Conservation (phyloP, 345 rosid species). For the Rhodomyrtus tomentosa region DNA sequence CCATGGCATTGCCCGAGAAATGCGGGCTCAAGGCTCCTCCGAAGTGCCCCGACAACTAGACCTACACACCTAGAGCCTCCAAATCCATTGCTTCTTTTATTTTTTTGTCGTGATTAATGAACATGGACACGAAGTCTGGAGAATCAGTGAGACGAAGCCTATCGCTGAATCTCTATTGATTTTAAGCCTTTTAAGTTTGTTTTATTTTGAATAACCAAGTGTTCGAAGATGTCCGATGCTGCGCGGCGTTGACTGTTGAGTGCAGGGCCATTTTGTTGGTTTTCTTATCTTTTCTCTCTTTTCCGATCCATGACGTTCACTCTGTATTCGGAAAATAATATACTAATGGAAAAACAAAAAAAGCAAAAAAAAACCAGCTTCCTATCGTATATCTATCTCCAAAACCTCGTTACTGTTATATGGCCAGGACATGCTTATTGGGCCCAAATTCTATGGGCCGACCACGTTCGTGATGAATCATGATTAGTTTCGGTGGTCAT, state of each 20-base stretch:
- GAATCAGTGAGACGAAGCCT: background rate
- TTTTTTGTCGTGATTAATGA: background rate
- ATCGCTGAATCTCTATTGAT: background rate
- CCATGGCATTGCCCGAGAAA: conserved; percentile 31
- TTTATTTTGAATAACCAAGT: background rate
- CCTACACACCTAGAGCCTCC: background rate
- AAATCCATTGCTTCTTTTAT: background rate
- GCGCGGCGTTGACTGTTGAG: background rate
- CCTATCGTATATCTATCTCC: background rate
- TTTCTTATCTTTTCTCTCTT: background rate
- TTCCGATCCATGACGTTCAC: background rate
- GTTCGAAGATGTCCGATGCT: background rate
- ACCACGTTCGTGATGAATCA: background rate
- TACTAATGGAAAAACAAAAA: background rate
- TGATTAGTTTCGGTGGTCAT: background rate
- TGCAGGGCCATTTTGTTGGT: background rate
- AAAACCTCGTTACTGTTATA: background rate
- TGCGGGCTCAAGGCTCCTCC: conserved; percentile 29
- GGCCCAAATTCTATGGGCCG: background rate
- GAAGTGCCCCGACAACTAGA: conserved; percentile 15
- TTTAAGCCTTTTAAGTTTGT: background rate
- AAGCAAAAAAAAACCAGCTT: background rate
- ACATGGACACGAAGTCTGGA: background rate
- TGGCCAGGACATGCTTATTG: background rate
- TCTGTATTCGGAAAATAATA: background rate